These are phyloP conservation scores for Ophiostoma tasmaniense DNA, from an alignment of 2,329 filamentous ascomycete species.

Conservation along the genomic window DNA sequence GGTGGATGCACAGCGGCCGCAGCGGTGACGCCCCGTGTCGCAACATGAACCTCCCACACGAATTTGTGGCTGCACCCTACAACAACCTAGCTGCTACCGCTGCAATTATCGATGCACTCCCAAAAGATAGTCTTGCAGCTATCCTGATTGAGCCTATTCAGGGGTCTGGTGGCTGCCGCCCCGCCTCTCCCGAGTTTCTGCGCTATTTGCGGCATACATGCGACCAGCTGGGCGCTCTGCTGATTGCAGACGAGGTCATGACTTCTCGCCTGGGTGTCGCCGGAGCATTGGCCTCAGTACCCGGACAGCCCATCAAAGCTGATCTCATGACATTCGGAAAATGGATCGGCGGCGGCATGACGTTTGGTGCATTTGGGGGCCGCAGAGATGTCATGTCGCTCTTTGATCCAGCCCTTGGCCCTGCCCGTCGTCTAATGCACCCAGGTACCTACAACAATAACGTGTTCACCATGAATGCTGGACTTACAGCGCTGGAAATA, in stretches of 20 bases:
- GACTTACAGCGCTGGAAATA: slow-evolving; percentile 33
- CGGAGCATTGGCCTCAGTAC: slow-evolving; percentile 48
- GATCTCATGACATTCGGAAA: slow-evolving; percentile 50
- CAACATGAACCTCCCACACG: slow-evolving; percentile 38
- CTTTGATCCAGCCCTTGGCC: slow-evolving; percentile 53
- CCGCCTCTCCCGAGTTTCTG: slow-evolving; percentile 44
- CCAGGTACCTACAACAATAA: slow-evolving; percentile 59
- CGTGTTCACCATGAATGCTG: slow-evolving; percentile 49
- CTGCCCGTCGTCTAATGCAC: slow-evolving; percentile 44
- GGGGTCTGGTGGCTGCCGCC: slow-evolving; percentile 49
- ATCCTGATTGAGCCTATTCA: slow-evolving; percentile 61
- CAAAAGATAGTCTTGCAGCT: slow-evolving; percentile 41
- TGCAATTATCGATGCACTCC: slow-evolving; percentile 33
- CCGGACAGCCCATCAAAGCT: slow-evolving; percentile 42
- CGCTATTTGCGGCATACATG: slow-evolving; percentile 18
- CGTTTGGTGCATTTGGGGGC: slow-evolving; percentile 52
- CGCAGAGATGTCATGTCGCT: slow-evolving; percentile 59
- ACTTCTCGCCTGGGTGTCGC: slow-evolving; percentile 48
- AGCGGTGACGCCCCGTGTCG: slow-evolving; percentile 30
- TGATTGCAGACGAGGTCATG: slow-evolving; percentile 67
- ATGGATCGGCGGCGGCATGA: slow-evolving; percentile 49
- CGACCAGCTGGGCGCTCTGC: slow-evolving; percentile 28
- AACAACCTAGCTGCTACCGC: slow-evolving; percentile 47
- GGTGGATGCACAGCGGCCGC: slow-evolving; percentile 16
- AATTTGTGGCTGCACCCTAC: slow-evolving; percentile 53